Conservation (phyloP, 2,329 filamentous ascomycete species). For the Pyrenophora teres region DNA sequence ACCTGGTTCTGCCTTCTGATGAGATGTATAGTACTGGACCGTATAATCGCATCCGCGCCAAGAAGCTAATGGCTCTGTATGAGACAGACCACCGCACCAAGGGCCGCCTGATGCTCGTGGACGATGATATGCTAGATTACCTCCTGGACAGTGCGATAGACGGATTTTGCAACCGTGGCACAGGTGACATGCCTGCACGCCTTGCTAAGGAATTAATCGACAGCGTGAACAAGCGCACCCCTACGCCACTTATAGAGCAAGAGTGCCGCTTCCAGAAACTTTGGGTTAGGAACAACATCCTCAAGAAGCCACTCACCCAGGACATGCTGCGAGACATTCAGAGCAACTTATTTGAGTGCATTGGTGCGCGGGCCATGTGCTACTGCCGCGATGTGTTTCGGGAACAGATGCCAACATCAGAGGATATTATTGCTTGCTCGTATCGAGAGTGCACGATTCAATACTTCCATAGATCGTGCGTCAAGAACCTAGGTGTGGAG, state of each 20-base stretch:
- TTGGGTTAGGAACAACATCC: slow-evolving; percentile 14
- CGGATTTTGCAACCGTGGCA: not conserved
- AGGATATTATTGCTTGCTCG: slow-evolving; percentile 20
- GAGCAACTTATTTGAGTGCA: not conserved
- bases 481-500: slow-evolving; percentile 23
- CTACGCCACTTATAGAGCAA: slow-evolving; percentile 25
- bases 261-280: slow-evolving; percentile 20
- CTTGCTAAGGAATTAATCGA: slow-evolving; percentile 21
- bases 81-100: slow-evolving; percentile 20
- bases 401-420: not conserved
- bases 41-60: slow-evolving; percentile 24
- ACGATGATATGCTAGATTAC: slow-evolving; percentile 23
- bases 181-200: slow-evolving; percentile 12
- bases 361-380: slow-evolving; percentile 15
- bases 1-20: slow-evolving; percentile 22
- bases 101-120: slow-evolving; percentile 31
- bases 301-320: slow-evolving; percentile 10
- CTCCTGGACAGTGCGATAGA: slow-evolving; percentile 4
- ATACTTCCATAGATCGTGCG: slow-evolving; percentile 31
- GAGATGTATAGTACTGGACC: slow-evolving; percentile 21
- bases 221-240: slow-evolving; percentile 6
- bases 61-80: slow-evolving; percentile 26
- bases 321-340: slow-evolving; percentile 14
- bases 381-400: slow-evolving; percentile 23
- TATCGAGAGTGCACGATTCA: slow-evolving; percentile 20